phyloP scores from a whole-genome alignment of 805 yeast genomes.

The Teunomyces stri region DNA sequence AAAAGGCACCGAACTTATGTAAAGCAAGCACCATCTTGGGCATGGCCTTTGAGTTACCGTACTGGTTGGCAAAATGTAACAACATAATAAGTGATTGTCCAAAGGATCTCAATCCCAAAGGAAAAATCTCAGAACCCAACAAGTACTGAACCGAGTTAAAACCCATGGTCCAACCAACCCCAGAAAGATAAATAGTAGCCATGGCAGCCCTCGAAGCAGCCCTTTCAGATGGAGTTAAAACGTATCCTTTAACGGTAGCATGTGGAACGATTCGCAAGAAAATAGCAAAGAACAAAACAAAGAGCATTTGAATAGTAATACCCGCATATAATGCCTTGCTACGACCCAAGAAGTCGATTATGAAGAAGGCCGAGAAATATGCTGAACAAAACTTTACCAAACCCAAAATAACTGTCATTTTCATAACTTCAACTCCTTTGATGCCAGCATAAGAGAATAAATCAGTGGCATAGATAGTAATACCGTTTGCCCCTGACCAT shows the following conservation, averaged over 20 bases:
- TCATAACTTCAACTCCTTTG: slow-evolving; percentile 38
- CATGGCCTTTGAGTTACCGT: slow-evolving; percentile 54
- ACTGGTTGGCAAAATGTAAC: slow-evolving; percentile 56
- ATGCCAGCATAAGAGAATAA: slow-evolving; percentile 46
- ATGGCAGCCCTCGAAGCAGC: slow-evolving; percentile 48
- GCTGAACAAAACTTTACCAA: slow-evolving; percentile 52
- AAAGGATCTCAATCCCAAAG: slow-evolving; percentile 47
- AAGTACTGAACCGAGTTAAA: slow-evolving; percentile 57
- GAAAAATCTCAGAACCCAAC: slow-evolving; percentile 54
- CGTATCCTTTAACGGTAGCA: slow-evolving; percentile 31
- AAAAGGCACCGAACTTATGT: slow-evolving; percentile 50
- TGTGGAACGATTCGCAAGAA: slow-evolving; percentile 46
- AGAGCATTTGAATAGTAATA: slow-evolving; percentile 40
- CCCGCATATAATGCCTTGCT: slow-evolving; percentile 50
- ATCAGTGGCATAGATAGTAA: slow-evolving; percentile 57
- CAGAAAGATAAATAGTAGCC: slow-evolving; percentile 49
- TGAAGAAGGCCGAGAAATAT: slow-evolving; percentile 49
- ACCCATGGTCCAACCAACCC: slow-evolving; percentile 60
- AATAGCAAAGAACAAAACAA: slow-evolving; percentile 46
- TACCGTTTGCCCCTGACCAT: slow-evolving; percentile 59
- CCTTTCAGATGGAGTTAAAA: slow-evolving; percentile 27
- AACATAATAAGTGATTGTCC: slow-evolving; percentile 54
- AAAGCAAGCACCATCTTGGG: slow-evolving; percentile 49
- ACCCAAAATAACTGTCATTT: slow-evolving; percentile 52
- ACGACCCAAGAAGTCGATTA: slow-evolving; percentile 55